phyloP scores from a whole-genome alignment of 257 asterid species.

The Solanum bulbocastanum region DNA sequence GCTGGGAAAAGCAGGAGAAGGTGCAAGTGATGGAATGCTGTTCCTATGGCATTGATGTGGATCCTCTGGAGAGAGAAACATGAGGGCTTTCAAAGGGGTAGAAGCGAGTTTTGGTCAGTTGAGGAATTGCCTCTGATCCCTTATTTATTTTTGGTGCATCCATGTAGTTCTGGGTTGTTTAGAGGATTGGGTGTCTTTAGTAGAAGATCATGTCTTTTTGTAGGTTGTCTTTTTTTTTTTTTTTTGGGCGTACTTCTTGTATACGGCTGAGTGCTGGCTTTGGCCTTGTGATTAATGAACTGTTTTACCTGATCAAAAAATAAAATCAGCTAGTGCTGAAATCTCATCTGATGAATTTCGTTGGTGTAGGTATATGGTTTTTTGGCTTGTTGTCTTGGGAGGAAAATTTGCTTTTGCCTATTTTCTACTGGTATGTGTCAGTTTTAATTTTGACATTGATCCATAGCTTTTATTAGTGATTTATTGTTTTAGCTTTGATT shows the following conservation, averaged over 20 bases:
- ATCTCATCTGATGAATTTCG: not conserved
- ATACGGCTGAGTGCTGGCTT: not conserved
- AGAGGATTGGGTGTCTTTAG: not conserved
- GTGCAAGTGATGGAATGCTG: not conserved
- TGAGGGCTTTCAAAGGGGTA: not conserved
- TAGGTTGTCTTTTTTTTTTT: not conserved
- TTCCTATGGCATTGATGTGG: not conserved
- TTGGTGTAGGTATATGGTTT: conserved; percentile 68
- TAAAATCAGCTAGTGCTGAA: not conserved
- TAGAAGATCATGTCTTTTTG: not conserved
- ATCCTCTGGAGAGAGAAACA: not conserved
- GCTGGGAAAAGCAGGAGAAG: not conserved
- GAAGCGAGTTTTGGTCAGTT: not conserved
- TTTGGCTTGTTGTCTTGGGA: conserved; percentile 88
- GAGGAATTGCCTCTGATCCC: not conserved
- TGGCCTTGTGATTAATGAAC: not conserved
- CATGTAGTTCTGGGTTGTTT: not conserved
- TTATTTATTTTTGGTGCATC: not conserved
- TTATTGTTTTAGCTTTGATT: conserved; percentile 2
- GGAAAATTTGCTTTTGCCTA: conserved; percentile 85
- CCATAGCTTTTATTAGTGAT: not conserved
- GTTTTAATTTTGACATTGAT: conserved; percentile 3
- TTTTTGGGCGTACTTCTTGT: not conserved
- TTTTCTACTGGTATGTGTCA: conserved; percentile 64
- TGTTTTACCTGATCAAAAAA: not conserved